Base-by-base conservation (phyloP, 805 yeast genomes). In the Candida morakotiae region DNA sequence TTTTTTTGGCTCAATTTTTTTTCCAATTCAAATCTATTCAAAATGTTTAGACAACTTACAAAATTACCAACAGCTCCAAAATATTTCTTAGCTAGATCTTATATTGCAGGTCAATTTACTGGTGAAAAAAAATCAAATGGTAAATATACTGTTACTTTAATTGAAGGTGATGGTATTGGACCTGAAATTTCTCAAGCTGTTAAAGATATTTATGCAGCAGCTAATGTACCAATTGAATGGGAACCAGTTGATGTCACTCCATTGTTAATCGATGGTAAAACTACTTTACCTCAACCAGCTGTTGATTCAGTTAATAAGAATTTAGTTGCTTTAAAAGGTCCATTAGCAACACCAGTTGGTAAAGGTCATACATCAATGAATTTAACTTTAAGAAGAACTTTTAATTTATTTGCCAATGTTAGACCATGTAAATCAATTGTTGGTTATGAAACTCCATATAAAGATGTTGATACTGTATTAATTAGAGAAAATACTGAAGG, bases 401-500 rank as follows among this genome's bases (percentile, higher is more conserved):
- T 93, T 73, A 82, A 84, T 69, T 74, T 93, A 53, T 93, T 88
- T 53, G 99, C 99, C 58, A 91, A 91, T 66, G 95, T 93, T 40
- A 85, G 97, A 73, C 98, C 97, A 39, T 93, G 97, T 66, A 85
- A 85, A 69, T 84, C 95, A 43, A 79, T 93, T 51, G 84, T 77
- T 45, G 98, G 98, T 59, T 89, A 78, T 80, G 77, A 88, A 67
- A 93, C 98, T 44, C 95, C 91, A 34, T 85, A 84, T 69, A 72
- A 76, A 43, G 76, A 85, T 62, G 98, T 93, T 47, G 94, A 93
- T 70, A 83, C 96, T 47, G 96, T 91, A 25, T 75, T 93, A 56
- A 89, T 93, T 65, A 88, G 98, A 79, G 98, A 93, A 74, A 93
- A 93, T 81, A 91, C 98, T 49, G 98, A 93, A 70, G 98, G 98